Evolutionary conservation across 2,329 filamentous ascomycete genomes (phyloP).

Genomic region (Alternaria arborescens): DNA sequence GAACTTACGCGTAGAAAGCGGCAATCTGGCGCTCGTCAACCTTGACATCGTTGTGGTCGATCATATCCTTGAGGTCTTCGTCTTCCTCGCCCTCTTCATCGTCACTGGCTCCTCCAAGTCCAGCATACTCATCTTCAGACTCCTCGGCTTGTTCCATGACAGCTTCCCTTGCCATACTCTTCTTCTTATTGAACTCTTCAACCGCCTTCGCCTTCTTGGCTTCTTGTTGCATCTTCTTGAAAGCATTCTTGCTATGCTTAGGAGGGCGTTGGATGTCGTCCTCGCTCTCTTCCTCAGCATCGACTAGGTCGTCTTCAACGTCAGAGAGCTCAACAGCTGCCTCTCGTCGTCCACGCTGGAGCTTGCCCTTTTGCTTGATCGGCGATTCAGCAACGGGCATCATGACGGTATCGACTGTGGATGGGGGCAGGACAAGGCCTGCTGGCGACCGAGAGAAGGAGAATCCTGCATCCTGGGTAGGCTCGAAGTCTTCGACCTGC

Average conservation of each 20-base stretch:
- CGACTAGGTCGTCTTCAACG: slow-evolving; percentile 53
- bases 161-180: slow-evolving; percentile 83
- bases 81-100: slow-evolving; percentile 82
- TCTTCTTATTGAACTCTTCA: slow-evolving; percentile 78
- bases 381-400: slow-evolving; percentile 69
- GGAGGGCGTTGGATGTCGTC: slow-evolving; percentile 44
- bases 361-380: slow-evolving; percentile 67
- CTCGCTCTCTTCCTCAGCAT: slow-evolving; percentile 30
- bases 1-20: slow-evolving; percentile 84
- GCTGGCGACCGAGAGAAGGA: slow-evolving; percentile 73
- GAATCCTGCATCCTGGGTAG: slow-evolving; percentile 84
- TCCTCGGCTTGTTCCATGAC: slow-evolving; percentile 94
- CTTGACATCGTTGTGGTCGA: slow-evolving; percentile 81
- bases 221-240: slow-evolving; percentile 74
- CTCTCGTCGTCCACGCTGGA: slow-evolving; percentile 57
- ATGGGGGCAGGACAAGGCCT: slow-evolving; percentile 68
- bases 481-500: slow-evolving; percentile 74
- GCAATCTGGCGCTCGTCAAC: slow-evolving; percentile 83
- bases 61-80: slow-evolving; percentile 82
- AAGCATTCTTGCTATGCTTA: slow-evolving; percentile 63
- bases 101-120: slow-evolving; percentile 86
- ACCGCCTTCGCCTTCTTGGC: slow-evolving; percentile 61
- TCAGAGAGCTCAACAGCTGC: slow-evolving; percentile 54
- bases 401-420: slow-evolving; percentile 76
- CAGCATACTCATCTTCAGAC: slow-evolving; percentile 97